Evolutionary conservation across 2,329 filamentous ascomycete species (phyloP), one percentile per base, ranked within the genome.

Genomic region (Ophiostoma angusticollis): DNA sequence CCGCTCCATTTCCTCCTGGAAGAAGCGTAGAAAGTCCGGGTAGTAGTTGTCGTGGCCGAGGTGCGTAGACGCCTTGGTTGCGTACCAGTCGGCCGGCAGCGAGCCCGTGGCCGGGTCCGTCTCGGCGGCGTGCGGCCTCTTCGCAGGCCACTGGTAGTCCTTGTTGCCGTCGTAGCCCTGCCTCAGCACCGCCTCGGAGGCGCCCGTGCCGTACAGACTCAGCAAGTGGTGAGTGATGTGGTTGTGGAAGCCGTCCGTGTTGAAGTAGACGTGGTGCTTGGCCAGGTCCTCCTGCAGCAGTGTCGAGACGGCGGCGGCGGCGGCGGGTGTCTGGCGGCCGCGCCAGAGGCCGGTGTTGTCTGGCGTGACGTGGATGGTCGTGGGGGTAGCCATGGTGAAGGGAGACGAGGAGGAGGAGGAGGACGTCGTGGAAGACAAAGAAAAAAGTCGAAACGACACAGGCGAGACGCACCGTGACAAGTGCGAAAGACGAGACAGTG

Each of bases 241-340:
- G 55, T 94, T 84, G 52, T 95, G 87, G 46, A 81, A 93, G 0
- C 80, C 80, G 2, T 58, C 52, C 0, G 68, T 44, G 45, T 91
- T 93, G 66, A 86, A 93, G 60, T 80, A 93, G 42, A 86, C 79
- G 53, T 93, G 82, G 49, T 86, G 74, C 24, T 60, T 61, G 61
- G 76, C 72, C 47, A 91, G 69, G 52, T 94, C 86, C 41, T 77
- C 63, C 54, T 93, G 83, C 14, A 95, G 61, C 4, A 93, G 59
- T 45, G 81, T 65, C 4, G 76, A 79, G 1, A 72, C 67, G 43
- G 65, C 77, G 28, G 63, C 60, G 0, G 84, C 81, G 0, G 77
- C 68, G 24, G 75, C 74, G 2, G 70, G 58, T 3, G 63, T 70
- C 54, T 72, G 59, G 45, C 62, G 44, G 54, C 64, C 42, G 7